Conservation (phyloP, 768 basidiomycete genomes). For the Auriscalpium orientale region DNA sequence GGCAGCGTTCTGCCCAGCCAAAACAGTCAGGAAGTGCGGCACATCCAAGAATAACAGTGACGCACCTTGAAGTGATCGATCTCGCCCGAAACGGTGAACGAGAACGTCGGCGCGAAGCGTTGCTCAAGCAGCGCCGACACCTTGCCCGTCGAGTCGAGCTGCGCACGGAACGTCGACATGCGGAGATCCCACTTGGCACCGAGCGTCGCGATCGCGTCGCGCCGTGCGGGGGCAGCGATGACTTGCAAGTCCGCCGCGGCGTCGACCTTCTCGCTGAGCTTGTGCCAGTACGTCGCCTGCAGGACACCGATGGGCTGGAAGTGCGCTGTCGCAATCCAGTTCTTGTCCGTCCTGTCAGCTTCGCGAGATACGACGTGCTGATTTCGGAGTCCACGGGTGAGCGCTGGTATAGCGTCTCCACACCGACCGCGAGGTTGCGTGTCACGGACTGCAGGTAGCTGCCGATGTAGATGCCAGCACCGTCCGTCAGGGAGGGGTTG, state of each 20-base stretch:
- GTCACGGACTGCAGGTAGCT: conserved; percentile 91
- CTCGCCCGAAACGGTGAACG: conserved; percentile 92
- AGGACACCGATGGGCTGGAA: conserved; percentile 75
- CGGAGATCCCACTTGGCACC: conserved; percentile 97
- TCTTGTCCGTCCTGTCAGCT: conserved; percentile 63
- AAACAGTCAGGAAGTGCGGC: neutral
- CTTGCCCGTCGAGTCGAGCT: conserved; percentile 91
- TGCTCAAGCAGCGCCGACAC: conserved; percentile 93
- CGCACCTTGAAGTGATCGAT: conserved; percentile 97
- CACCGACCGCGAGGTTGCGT: conserved; percentile 81
- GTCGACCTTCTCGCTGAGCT: conserved; percentile 90
- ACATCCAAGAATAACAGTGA: neutral
- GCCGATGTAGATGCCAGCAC: conserved; percentile 87
- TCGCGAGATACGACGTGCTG: conserved; percentile 71
- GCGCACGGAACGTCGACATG: conserved; percentile 88
- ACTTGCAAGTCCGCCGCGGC: conserved; percentile 92
- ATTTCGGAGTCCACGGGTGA: conserved; percentile 66
- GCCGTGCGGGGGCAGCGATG: conserved; percentile 66
- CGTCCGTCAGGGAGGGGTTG: conserved; percentile 84
- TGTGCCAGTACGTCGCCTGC: conserved; percentile 95
- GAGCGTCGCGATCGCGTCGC: conserved; percentile 88
- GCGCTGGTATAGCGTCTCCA: conserved; percentile 80
- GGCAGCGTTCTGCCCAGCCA: conserved; percentile 62
- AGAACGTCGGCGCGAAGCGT: conserved; percentile 90
- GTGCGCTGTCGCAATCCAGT: conserved; percentile 92